Evolutionary conservation across 805 yeast species (phyloP).

Genomic region (Monosporozyma unispora): DNA sequence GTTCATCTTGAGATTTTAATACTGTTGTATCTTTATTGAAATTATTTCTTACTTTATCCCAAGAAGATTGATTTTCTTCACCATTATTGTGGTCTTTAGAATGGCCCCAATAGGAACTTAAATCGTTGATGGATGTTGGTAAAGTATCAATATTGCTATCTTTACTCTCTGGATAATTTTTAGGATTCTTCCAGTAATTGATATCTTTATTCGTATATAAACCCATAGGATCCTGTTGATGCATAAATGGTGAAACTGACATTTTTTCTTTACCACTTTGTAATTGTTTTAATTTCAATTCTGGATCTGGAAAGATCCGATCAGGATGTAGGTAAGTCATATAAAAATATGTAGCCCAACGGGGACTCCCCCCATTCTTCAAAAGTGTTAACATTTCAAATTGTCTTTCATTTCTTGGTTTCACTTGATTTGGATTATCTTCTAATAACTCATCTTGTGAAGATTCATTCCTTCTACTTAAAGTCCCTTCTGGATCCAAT

Average conservation of each 20-base stretch:
- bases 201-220: slow-evolving; percentile 18
- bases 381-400: slow-evolving; percentile 29
- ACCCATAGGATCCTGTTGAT: slow-evolving; percentile 34
- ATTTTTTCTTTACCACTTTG: slow-evolving; percentile 8
- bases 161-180: slow-evolving; percentile 10
- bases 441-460: slow-evolving; percentile 9
- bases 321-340: slow-evolving; percentile 44
- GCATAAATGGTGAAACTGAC: slow-evolving; percentile 17
- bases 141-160: slow-evolving; percentile 4
- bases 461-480: slow-evolving; percentile 15
- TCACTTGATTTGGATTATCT: slow-evolving; percentile 1
- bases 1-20: background rate
- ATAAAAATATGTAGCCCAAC: slow-evolving; percentile 46
- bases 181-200: background rate
- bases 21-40: background rate
- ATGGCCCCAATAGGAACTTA: background rate
- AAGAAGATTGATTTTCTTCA: slow-evolving; percentile 21
- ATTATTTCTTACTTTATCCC: slow-evolving; percentile 28
- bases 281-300: slow-evolving; percentile 28
- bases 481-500: slow-evolving; percentile 17
- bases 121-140: background rate
- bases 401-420: slow-evolving; percentile 20
- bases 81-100: background rate
- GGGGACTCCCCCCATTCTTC: slow-evolving; percentile 28
- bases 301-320: slow-evolving; percentile 49